Percentiles rank a stretch among this genome's conserved stretches.
These are phyloP conservation scores for Neurospora discreta DNA, from an alignment of 495 filamentous ascomycete genomes.

Conservation along the genomic window DNA sequence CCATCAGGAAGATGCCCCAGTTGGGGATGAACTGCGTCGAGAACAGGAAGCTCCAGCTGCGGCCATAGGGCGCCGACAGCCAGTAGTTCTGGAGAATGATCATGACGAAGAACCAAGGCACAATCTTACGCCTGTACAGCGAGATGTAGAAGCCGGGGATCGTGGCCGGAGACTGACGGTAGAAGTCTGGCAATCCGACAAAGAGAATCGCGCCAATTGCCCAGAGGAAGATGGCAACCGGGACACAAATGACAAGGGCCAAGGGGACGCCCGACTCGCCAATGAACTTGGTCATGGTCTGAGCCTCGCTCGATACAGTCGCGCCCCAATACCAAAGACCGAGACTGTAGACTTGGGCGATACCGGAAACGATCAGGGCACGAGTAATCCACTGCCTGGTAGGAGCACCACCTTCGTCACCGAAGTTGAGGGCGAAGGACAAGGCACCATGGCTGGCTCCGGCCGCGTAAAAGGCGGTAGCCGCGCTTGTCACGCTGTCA, in stretches of 20 bases:
- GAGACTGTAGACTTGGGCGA: conserved; percentile 52
- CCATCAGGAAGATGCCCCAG: conserved; percentile 42
- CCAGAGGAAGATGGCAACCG: conserved; percentile 42
- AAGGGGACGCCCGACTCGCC: conserved; percentile 19
- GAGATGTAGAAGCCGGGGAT: conserved; percentile 51
- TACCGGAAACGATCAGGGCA: conserved; percentile 51
- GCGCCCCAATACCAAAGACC: conserved; percentile 59
- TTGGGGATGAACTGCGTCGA: conserved; percentile 36
- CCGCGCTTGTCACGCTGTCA: conserved; percentile 45
- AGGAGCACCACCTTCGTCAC: conserved; percentile 49
- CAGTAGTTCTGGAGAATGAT: conserved; percentile 60
- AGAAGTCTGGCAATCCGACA: conserved; percentile 52
- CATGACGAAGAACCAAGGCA: conserved; percentile 50
- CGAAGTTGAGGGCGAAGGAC: conserved; percentile 59
- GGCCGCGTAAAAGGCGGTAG: conserved; percentile 47
- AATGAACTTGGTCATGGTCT: conserved; percentile 15
- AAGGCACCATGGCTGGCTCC: conserved; percentile 51
- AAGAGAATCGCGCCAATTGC: conserved; percentile 40
- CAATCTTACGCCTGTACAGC: conserved; percentile 46
- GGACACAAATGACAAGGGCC: conserved; percentile 37
- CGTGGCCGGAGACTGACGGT: conserved; percentile 54
- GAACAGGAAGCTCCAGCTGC: conserved; percentile 54
- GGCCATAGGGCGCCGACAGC: conserved; percentile 49
- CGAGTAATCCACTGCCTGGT: conserved; percentile 54
- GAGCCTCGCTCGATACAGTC: conserved; percentile 22